A percentile compares a stretch with the other conserved stretches of the same genome.
phyloP scores from a whole-genome alignment of 2,329 filamentous ascomycete species.

The Cryoendolithus antarcticus region DNA sequence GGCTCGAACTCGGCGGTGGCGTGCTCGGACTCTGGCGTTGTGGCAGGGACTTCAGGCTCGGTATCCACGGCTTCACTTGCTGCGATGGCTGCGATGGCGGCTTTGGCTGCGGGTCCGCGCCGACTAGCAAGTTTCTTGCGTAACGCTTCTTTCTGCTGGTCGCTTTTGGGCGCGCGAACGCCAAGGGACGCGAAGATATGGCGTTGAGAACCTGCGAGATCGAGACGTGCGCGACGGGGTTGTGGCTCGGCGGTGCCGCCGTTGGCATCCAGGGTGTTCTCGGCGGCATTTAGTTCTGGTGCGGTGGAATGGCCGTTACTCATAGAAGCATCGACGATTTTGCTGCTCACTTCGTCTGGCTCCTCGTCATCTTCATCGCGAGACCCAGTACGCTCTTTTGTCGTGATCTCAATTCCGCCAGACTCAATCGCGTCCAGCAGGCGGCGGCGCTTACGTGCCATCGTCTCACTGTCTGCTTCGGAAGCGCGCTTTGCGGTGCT shows the following conservation, averaged over 20 bases:
- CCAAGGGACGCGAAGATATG: slow-evolving; percentile 63
- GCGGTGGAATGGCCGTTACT: neutral
- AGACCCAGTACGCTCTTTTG: slow-evolving; percentile 3
- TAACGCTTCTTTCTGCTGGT: slow-evolving; percentile 54
- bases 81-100: neutral
- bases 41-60: slow-evolving; percentile 18
- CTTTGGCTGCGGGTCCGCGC: slow-evolving; percentile 1
- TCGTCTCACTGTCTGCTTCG: too few species aligned
- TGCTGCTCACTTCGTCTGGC: slow-evolving; percentile 11
- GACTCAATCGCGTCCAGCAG: slow-evolving; percentile 39
- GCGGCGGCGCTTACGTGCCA: slow-evolving; percentile 24
- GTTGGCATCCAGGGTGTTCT: too few species aligned
- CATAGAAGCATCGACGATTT: neutral
- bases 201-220: slow-evolving; percentile 52
- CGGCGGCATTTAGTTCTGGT: neutral
- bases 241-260: slow-evolving; percentile 1
- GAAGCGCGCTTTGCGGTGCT: too few species aligned
- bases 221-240: slow-evolving; percentile 32
- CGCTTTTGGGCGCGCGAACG: slow-evolving; percentile 53
- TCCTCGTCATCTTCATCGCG: slow-evolving; percentile 10
- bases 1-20: neutral
- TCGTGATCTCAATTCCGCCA: slow-evolving; percentile 39
- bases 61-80: slow-evolving; percentile 7
- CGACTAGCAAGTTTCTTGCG: slow-evolving; percentile 38
- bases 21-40: slow-evolving; percentile 39